These are phyloP conservation scores for Bremia lactucae DNA, from an alignment of 352 stramenopile species.

Conservation along the genomic window DNA sequence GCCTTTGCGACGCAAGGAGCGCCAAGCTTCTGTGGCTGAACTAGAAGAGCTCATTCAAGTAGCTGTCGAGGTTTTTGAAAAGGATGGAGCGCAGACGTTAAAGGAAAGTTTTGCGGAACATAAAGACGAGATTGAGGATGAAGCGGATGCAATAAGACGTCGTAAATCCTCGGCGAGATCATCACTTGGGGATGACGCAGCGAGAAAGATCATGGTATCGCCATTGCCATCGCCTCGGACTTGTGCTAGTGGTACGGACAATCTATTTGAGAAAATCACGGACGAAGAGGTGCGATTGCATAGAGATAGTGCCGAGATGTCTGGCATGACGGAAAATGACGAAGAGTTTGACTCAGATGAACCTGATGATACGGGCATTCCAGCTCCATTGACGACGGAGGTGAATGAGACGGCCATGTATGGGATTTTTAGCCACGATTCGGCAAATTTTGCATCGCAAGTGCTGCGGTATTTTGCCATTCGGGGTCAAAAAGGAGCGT, in stretches of 20 bases:
- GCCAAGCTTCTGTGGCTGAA: slow-evolving; percentile 42
- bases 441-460: slow-evolving; percentile 70
- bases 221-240: slow-evolving; percentile 19
- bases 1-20: slow-evolving; percentile 28
- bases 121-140: slow-evolving; percentile 10
- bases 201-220: slow-evolving; percentile 2
- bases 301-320: slow-evolving; percentile 17
- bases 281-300: not conserved
- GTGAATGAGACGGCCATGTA: slow-evolving; percentile 39
- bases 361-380: slow-evolving; percentile 24
- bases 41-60: slow-evolving; percentile 69
- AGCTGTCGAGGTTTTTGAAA: slow-evolving; percentile 64
- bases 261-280: not conserved
- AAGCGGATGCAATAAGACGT: not conserved
- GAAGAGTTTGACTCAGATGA: slow-evolving; percentile 30
- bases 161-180: slow-evolving; percentile 30
- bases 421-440: slow-evolving; percentile 66
- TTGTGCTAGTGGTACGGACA: slow-evolving; percentile 5
- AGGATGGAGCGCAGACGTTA: slow-evolving; percentile 50
- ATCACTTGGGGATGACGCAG: slow-evolving; percentile 8
- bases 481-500: slow-evolving; percentile 62
- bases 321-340: slow-evolving; percentile 15
- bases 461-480: slow-evolving; percentile 76
- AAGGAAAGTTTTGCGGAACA: slow-evolving; percentile 57
- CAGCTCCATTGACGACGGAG: slow-evolving; percentile 22